Evolutionary conservation across 1,139 yeast species (phyloP).

Genomic region (Candida albicans): DNA sequence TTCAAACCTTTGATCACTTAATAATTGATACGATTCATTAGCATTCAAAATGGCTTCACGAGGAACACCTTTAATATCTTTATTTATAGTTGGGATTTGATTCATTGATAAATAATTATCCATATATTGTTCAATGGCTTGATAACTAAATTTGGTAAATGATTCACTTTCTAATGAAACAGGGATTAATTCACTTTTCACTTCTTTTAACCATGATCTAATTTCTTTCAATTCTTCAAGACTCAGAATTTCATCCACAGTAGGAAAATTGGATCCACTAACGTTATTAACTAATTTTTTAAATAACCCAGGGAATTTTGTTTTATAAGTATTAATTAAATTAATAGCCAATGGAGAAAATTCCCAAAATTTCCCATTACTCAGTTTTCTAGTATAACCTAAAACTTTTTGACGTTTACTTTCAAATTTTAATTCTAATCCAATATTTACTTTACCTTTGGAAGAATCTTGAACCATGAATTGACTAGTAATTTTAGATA

Average conservation of each 20-base stretch:
- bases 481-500: constrained; percentile 77
- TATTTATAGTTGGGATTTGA: constrained; percentile 44
- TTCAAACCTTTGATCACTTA: constrained; percentile 73
- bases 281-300: constrained; percentile 29
- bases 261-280: constrained; percentile 26
- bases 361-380: constrained; percentile 71
- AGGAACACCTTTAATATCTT: constrained; percentile 80
- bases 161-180: constrained; percentile 82
- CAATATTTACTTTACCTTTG: constrained; percentile 63
- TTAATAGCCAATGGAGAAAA: constrained; percentile 74
- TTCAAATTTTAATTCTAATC: constrained; percentile 84
- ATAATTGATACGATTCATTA: constrained; percentile 64
- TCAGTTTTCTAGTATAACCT: constrained; percentile 70
- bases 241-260: constrained; percentile 21
- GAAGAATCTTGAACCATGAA: constrained; percentile 57
- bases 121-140: constrained; percentile 67
- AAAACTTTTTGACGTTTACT: constrained; percentile 77
- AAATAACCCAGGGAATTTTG: constrained; percentile 63
- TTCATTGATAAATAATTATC: constrained; percentile 41
- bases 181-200: constrained; percentile 54
- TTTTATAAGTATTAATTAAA: constrained; percentile 61
- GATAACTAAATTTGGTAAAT: constrained; percentile 64
- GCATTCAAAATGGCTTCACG: constrained; percentile 82
- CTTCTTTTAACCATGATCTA: constrained; percentile 57
- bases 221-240: constrained; percentile 44